These are phyloP conservation scores for Penicillium sp. DNA, from an alignment of 2,329 filamentous ascomycete species.

Conservation along the genomic window DNA sequence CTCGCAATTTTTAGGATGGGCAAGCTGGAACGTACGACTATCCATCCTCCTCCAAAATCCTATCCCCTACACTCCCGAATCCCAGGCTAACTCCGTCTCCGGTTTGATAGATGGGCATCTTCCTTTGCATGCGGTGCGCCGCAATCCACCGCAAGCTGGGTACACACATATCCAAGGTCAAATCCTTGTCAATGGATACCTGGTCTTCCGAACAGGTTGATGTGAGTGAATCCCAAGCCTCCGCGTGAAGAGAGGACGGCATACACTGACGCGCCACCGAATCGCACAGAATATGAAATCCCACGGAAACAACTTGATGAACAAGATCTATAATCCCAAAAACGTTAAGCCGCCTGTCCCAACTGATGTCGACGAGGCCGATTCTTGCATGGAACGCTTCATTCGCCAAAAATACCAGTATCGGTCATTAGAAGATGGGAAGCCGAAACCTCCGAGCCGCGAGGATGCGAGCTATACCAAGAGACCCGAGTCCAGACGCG, in stretches of 20 bases:
- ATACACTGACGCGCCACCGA: constrained; percentile 71
- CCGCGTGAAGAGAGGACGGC: neutral
- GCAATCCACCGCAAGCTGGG: constrained; percentile 94
- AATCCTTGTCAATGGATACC: constrained; percentile 97
- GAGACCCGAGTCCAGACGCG: constrained; percentile 4
- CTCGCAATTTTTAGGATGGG: constrained; percentile 69
- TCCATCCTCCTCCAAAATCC: neutral
- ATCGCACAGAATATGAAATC: constrained; percentile 81
- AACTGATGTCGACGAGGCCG: constrained; percentile 87
- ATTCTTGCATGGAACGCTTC: constrained; percentile 92
- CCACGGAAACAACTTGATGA: constrained; percentile 83
- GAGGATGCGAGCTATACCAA: constrained; percentile 61
- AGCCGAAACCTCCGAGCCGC: constrained; percentile 51
- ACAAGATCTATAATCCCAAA: constrained; percentile 85
- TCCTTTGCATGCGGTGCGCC: constrained; percentile 97
- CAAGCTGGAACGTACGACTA: constrained; percentile 86
- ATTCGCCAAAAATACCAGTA: constrained; percentile 93
- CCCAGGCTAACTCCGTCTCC: constrained; percentile 18
- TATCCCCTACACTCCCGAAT: too few relatives aligned
- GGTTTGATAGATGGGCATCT: constrained; percentile 77
- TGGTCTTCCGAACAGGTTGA: constrained; percentile 97
- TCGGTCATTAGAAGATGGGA: constrained; percentile 55
- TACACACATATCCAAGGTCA: constrained; percentile 98
- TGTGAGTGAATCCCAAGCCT: constrained; percentile 58
- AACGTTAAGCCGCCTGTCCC: constrained; percentile 83